Percentiles rank a stretch among this genome's conserved stretches.
phyloP scores from a whole-genome alignment of 495 filamentous ascomycete genomes.

The Chlorociboria aeruginascens region DNA sequence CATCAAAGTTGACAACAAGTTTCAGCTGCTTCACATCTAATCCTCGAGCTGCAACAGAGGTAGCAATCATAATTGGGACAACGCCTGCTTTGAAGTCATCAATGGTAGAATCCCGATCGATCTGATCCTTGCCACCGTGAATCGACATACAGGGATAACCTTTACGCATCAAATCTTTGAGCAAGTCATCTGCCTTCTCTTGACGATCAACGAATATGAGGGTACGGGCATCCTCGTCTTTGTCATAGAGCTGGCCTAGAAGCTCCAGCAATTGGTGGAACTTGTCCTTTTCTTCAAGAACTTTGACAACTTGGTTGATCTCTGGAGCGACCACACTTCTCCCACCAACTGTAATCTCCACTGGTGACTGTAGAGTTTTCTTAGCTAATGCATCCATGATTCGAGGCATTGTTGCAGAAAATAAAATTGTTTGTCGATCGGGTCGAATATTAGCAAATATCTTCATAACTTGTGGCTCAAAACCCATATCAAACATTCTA shows the following conservation, averaged over 20 bases:
- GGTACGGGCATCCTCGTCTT: conserved; percentile 79
- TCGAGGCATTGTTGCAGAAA: conserved; percentile 93
- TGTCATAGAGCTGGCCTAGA: conserved; percentile 74
- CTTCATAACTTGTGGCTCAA: conserved; percentile 96
- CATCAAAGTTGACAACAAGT: conserved; percentile 93
- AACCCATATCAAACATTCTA: conserved; percentile 99
- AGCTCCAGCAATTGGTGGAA: conserved; percentile 75
- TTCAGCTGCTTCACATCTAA: conserved; percentile 95
- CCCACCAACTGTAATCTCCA: conserved; percentile 89
- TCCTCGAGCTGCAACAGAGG: conserved; percentile 90
- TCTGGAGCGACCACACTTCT: conserved; percentile 86
- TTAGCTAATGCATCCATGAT: conserved; percentile 86
- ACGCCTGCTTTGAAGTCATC: conserved; percentile 89
- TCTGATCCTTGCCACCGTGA: conserved; percentile 91
- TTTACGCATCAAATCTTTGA: conserved; percentile 72
- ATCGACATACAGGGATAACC: conserved; percentile 94
- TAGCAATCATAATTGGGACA: conserved; percentile 83
- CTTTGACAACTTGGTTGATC: conserved; percentile 88
- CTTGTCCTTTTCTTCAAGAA: conserved; percentile 72
- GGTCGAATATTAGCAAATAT: conserved; percentile 85
- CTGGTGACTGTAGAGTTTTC: conserved; percentile 72
- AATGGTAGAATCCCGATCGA: conserved; percentile 90
- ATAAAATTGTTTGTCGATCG: conserved; percentile 84
- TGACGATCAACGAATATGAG: conserved; percentile 94
- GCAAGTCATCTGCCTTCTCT: conserved; percentile 78